Evolutionary conservation across 768 basidiomycete species (phyloP).

Genomic region (Psilocybe cubensis): DNA sequence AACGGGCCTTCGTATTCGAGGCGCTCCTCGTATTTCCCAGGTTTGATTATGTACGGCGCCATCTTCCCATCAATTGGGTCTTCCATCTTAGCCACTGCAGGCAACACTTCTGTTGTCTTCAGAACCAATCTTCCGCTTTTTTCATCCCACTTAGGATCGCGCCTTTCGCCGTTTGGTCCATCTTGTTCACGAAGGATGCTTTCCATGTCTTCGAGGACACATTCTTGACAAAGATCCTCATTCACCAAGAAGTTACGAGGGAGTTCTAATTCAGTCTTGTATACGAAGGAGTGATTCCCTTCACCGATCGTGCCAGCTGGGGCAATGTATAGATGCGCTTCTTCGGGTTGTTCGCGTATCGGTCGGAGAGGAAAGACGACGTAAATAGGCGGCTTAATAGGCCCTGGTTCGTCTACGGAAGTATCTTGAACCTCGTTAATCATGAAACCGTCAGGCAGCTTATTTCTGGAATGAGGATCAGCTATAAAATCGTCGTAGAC

Average conservation of each 20-base stretch:
- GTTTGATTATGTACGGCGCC: conserved; percentile 6
- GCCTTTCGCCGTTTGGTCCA: conserved; percentile 20
- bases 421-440: background rate
- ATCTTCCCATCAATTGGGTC: conserved; percentile 8
- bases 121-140: conserved; percentile 4
- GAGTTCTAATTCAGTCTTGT: conserved; percentile 54
- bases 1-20: conserved; percentile 27
- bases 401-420: conserved; percentile 11
- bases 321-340: conserved; percentile 55
- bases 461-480: conserved; percentile 13
- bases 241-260: conserved; percentile 43
- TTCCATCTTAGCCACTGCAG: conserved; percentile 1
- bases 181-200: conserved; percentile 28
- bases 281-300: conserved; percentile 59
- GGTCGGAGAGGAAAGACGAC: conserved; percentile 32
- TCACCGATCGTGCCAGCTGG: conserved; percentile 36
- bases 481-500: conserved; percentile 11
- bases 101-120: conserved; percentile 1
- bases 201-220: conserved; percentile 35
- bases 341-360: conserved; percentile 25
- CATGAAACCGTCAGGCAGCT: conserved; percentile 4
- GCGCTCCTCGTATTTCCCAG: background rate
- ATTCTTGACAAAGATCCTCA: conserved; percentile 39
- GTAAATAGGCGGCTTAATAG: conserved; percentile 27
- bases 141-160: conserved; percentile 13